A percentile compares a stretch with the other conserved stretches of the same genome.
These are phyloP conservation scores for Suhomyces canberraensis DNA, from an alignment of 805 yeast species.

Conservation along the genomic window DNA sequence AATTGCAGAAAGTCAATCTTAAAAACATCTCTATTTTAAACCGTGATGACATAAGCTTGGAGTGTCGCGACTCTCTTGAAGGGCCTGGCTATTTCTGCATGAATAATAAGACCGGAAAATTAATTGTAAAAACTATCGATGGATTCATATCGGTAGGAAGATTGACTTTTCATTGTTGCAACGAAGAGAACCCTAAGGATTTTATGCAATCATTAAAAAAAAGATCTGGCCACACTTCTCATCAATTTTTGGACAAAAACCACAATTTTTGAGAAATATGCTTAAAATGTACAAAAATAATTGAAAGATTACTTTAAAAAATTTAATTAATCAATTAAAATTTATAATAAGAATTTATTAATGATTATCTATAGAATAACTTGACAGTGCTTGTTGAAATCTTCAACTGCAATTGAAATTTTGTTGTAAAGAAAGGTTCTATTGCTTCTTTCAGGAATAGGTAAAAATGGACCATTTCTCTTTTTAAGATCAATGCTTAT, in stretches of 20 bases:
- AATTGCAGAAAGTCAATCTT: slow-evolving; percentile 46
- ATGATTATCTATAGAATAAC: slow-evolving; percentile 28
- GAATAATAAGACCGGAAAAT: too few relatives aligned
- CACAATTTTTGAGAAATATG: neutral
- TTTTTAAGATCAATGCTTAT: slow-evolving; percentile 61
- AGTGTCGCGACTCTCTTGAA: too few relatives aligned
- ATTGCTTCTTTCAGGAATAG: slow-evolving; percentile 65
- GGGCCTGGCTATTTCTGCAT: too few relatives aligned
- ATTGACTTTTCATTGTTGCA: slow-evolving; percentile 56
- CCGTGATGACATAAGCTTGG: too few relatives aligned
- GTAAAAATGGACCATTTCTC: slow-evolving; percentile 60
- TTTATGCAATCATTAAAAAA: slow-evolving; percentile 46
- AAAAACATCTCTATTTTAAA: slow-evolving; percentile 41
- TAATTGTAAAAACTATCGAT: slow-evolving; percentile 44
- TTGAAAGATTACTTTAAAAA: neutral
- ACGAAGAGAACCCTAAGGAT: slow-evolving; percentile 40
- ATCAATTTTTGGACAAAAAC: slow-evolving; percentile 7
- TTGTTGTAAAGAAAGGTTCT: slow-evolving; percentile 64
- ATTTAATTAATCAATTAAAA: too few relatives aligned
- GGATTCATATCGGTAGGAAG: slow-evolving; percentile 35
- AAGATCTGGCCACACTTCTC: slow-evolving; percentile 39
- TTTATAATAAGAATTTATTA: neutral
- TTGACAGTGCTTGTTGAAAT: slow-evolving; percentile 69
- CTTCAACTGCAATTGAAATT: slow-evolving; percentile 77
- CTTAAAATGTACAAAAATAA: too few relatives aligned